A percentile compares a stretch with the other conserved stretches of the same genome.
These are phyloP conservation scores for Cylindrodendrum hubeiense DNA, from an alignment of 2,329 filamentous ascomycete genomes.

Conservation along the genomic window DNA sequence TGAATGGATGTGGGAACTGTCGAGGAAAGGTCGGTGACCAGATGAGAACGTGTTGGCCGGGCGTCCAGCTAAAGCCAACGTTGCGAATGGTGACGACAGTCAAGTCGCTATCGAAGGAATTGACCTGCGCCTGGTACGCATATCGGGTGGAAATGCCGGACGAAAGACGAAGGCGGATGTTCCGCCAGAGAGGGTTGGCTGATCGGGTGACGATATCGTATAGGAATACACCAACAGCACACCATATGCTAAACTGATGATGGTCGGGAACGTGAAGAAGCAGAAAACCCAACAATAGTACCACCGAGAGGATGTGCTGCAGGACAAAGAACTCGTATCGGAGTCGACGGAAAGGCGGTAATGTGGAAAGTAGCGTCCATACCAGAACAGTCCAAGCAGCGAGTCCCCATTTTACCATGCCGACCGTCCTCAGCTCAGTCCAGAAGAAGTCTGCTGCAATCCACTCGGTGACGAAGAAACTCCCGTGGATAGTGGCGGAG, in stretches of 20 bases:
- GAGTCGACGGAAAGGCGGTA: slow-evolving; percentile 40
- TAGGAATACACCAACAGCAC: slow-evolving; percentile 40
- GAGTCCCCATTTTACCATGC: slow-evolving; percentile 43
- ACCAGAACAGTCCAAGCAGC: slow-evolving; percentile 42
- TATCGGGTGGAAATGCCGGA: slow-evolving; percentile 28
- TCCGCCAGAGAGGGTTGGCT: slow-evolving; percentile 43
- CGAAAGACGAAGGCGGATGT: slow-evolving; percentile 35
- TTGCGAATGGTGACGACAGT: slow-evolving; percentile 37
- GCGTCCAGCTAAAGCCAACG: slow-evolving; percentile 37
- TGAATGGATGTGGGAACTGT: slow-evolving; percentile 43
- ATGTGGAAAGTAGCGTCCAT: slow-evolving; percentile 41
- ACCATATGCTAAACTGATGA: slow-evolving; percentile 45
- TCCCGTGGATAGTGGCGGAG: slow-evolving; percentile 42
- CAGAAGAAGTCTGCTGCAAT: slow-evolving; percentile 42
- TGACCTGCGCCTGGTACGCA: slow-evolving; percentile 34
- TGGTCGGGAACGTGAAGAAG: slow-evolving; percentile 43
- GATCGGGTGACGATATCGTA: slow-evolving; percentile 43
- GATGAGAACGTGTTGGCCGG: slow-evolving; percentile 43
- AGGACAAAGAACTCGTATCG: slow-evolving; percentile 46
- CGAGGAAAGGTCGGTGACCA: slow-evolving; percentile 41
- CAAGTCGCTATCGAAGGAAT: slow-evolving; percentile 37
- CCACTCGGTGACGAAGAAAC: slow-evolving; percentile 42
- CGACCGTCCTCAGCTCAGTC: slow-evolving; percentile 40
- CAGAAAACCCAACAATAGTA: slow-evolving; percentile 36
- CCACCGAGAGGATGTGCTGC: slow-evolving; percentile 43